A percentile compares a stretch with the other conserved stretches of the same genome.
These are phyloP conservation scores for Metschnikowia hibisci DNA, from an alignment of 805 yeast species.

Conservation along the genomic window DNA sequence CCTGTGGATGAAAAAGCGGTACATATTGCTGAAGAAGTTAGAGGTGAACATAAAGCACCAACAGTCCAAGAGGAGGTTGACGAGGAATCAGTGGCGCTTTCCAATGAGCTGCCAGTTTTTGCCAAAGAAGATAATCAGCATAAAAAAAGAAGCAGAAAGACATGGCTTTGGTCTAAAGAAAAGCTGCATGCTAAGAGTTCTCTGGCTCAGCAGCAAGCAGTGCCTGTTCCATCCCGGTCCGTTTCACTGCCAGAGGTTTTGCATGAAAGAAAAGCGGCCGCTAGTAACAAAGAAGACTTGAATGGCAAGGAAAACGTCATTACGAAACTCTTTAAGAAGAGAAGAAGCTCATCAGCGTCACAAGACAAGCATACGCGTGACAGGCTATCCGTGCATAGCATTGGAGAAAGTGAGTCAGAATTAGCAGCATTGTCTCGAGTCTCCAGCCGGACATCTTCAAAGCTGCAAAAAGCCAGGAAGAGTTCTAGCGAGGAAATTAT, in stretches of 20 bases:
- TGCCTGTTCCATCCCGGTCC: constrained; percentile 25
- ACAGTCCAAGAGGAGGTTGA: not conserved
- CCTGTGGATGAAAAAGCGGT: too few relatives aligned
- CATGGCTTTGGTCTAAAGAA: constrained; percentile 40
- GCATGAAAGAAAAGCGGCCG: constrained; percentile 6
- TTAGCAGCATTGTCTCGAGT: not conserved
- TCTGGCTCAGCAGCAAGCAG: not conserved
- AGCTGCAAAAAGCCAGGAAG: constrained; percentile 1
- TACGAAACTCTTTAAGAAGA: constrained; percentile 37
- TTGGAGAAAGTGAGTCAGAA: constrained; percentile 1
- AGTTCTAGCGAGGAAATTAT: not conserved
- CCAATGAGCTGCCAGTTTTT: not conserved
- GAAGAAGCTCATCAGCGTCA: constrained; percentile 20
- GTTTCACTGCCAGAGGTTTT: constrained; percentile 36
- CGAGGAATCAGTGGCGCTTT: not conserved
- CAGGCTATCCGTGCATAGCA: not conserved
- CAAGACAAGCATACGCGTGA: constrained; percentile 8
- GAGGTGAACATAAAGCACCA: not conserved
- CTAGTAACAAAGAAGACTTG: constrained; percentile 6
- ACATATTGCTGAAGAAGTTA: not conserved
- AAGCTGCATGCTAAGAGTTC: constrained; percentile 6
- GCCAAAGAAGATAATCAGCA: constrained; percentile 3
- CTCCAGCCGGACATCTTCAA: not conserved
- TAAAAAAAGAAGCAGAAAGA: constrained; percentile 30
- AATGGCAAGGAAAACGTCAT: constrained; percentile 39